Evolutionary conservation across 2,329 filamentous ascomycete genomes (phyloP).

Genomic region (Penicillium palitans): DNA sequence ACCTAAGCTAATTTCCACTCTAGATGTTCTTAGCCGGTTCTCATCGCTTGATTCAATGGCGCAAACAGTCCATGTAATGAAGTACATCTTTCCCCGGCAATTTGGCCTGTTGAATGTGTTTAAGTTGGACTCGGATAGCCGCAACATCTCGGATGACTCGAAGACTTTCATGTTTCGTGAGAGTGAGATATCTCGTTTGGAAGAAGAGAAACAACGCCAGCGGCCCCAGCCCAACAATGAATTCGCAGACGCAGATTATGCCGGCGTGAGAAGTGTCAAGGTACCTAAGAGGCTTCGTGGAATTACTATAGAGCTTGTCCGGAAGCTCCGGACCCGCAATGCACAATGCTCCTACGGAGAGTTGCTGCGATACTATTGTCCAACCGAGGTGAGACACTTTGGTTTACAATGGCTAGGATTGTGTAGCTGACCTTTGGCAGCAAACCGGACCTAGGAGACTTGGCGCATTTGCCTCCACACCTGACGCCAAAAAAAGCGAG

Average conservation of each 20-base stretch:
- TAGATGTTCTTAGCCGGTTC: slow-evolving; percentile 80
- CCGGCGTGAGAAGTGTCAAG: slow-evolving; percentile 17
- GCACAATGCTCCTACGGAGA: slow-evolving; percentile 74
- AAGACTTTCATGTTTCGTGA: slow-evolving; percentile 86
- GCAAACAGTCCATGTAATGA: slow-evolving; percentile 72
- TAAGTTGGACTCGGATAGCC: slow-evolving; percentile 64
- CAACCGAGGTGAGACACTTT: slow-evolving; percentile 48
- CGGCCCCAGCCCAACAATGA: neutral
- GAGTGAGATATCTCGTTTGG: slow-evolving; percentile 63
- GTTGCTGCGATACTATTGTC: slow-evolving; percentile 79
- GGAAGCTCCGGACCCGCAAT: slow-evolving; percentile 69
- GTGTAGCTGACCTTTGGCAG: slow-evolving; percentile 22
- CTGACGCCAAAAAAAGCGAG: neutral
- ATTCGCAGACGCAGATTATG: slow-evolving; percentile 5
- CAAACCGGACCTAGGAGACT: slow-evolving; percentile 27
- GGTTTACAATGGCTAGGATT: neutral
- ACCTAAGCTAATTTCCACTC: neutral
- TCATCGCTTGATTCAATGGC: slow-evolving; percentile 42
- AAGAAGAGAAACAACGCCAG: slow-evolving; percentile 17
- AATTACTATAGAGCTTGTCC: slow-evolving; percentile 58
- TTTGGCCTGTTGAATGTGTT: slow-evolving; percentile 94
- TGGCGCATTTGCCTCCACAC: slow-evolving; percentile 3
- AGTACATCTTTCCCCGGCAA: slow-evolving; percentile 90
- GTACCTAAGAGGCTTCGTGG: slow-evolving; percentile 62
- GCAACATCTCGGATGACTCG: slow-evolving; percentile 69